These are phyloP conservation scores for Tulasnella sp. DNA, from an alignment of 768 basidiomycete species.

Conservation along the genomic window DNA sequence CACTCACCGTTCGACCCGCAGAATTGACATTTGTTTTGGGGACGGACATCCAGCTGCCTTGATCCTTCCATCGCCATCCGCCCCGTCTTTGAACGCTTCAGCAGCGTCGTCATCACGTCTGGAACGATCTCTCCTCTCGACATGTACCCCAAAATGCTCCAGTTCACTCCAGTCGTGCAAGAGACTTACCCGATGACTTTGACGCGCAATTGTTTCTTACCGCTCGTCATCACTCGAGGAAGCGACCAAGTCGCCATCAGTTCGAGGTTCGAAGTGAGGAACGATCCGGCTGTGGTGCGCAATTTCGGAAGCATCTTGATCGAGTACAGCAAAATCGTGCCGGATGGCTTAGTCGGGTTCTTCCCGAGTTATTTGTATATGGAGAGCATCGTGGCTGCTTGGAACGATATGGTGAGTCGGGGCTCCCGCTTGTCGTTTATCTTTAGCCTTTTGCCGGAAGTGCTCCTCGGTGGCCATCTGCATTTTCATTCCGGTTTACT, in stretches of 20 bases:
- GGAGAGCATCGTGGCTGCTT: constrained; percentile 99
- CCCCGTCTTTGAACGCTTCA: constrained; percentile 97
- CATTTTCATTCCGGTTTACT: too few species aligned
- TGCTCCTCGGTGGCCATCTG: too few species aligned
- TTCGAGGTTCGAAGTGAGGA: constrained; percentile 96
- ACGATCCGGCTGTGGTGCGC: constrained; percentile 97
- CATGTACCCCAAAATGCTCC: constrained; percentile 99
- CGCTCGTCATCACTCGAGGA: constrained; percentile 93
- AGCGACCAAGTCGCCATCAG: constrained; percentile 98
- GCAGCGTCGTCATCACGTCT: constrained; percentile 96
- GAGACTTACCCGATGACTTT: constrained; percentile 98
- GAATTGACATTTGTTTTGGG: constrained; percentile 25
- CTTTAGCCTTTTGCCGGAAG: neutral
- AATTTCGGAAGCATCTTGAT: constrained; percentile 98
- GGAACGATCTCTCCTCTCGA: constrained; percentile 97
- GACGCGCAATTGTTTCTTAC: constrained; percentile 91
- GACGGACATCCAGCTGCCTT: constrained; percentile 61
- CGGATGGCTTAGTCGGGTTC: constrained; percentile 98
- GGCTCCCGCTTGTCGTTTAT: neutral
- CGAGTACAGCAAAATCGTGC: constrained; percentile 96
- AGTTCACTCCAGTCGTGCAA: constrained; percentile 94
- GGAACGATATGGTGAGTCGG: constrained; percentile 95
- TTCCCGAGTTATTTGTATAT: constrained; percentile 99
- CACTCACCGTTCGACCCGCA: neutral
- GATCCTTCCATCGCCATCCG: constrained; percentile 97